Base-by-base conservation (phyloP, 23 red algal genomes). In the Agarophyton chilense region DNA sequence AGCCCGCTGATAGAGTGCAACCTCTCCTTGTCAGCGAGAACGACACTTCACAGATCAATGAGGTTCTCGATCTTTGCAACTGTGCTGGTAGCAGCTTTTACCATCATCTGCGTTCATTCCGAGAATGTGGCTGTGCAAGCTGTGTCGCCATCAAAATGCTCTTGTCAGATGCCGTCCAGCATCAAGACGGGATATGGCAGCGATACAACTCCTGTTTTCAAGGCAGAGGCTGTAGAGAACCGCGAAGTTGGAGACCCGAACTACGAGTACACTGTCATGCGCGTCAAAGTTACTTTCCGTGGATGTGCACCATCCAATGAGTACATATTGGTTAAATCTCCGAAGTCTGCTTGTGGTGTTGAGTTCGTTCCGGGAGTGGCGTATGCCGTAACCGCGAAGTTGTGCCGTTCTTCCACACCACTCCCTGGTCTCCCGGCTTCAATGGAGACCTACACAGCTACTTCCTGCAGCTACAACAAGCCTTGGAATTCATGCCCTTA, bases 231-330 rank as follows among this genome's bases (percentile, higher is more conserved):
- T 53, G 50, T 86, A 16, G 82, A 86, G 65, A 67, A 71, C 19
- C 60, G 82, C 32, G 45, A 52, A 35, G 46, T 40, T 53, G 64
- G 60, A 43, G 82, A 86, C 46, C 49, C 82, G 42, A 63, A 86
- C 82, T 86, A 86, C 18, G 64, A 31, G 42, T 86, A 86, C 82
- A 86, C 82, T 21, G 82, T 86, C 16, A 86, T 86, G 82, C 82
- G 64, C 45, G 82, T 86, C 21, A 86, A 74, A 32, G 82, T 86
- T 55, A 67, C 65, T 13, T 86, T 86, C 49, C 82, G 82, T 54
- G 82, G 82, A 18, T 86, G 82, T 52, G 49, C 82, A 12, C 82
- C 82, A 7, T 44, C 62, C 10, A 86, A 72, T 57, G 44, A 86
- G 46, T 86, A 86, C 44, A 72, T 86, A 39, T 18, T 86, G 42